phyloP scores from a whole-genome alignment of 129 eudicot genomes.

The Ambrosia artemisiifolia region DNA sequence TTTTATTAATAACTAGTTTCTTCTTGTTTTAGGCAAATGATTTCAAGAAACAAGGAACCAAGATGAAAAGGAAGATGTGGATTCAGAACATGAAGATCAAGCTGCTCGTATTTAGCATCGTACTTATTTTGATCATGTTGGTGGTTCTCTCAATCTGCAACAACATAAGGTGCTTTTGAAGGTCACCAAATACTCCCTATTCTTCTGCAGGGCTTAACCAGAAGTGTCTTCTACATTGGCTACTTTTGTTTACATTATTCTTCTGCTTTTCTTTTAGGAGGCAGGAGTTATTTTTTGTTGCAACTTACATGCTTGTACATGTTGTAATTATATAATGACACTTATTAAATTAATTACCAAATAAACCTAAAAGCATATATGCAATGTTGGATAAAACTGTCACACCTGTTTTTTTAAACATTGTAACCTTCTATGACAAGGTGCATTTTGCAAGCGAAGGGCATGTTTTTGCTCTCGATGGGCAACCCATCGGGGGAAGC shows the following conservation, averaged over 20 bases:
- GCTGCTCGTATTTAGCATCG: constrained; percentile 40
- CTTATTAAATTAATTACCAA: background rate
- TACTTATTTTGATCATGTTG: constrained; percentile 47
- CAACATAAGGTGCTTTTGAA: background rate
- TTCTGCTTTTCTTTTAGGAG: background rate
- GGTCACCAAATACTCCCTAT: background rate
- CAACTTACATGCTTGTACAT: constrained; percentile 19
- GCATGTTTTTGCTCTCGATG: too few relatives aligned
- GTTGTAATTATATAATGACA: constrained; percentile 3
- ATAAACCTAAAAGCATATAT: too few relatives aligned
- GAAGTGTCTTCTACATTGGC: background rate
- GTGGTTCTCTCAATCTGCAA: constrained; percentile 45
- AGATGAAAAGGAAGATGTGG: constrained; percentile 58
- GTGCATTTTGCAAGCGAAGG: too few relatives aligned
- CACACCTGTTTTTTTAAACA: background rate
- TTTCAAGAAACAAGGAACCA: constrained; percentile 44
- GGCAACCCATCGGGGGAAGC: too few relatives aligned
- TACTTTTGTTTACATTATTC: background rate
- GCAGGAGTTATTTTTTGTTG: background rate
- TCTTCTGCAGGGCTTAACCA: background rate
- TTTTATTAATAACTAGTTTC: background rate
- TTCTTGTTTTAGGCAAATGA: constrained; percentile 49
- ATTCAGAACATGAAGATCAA: constrained; percentile 58
- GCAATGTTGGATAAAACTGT: background rate
- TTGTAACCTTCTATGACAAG: too few relatives aligned